A percentile compares a stretch with the other conserved stretches of the same genome.
Evolutionary conservation across 2,329 filamentous ascomycete species (phyloP).

Genomic region (Ophiostoma ulmi): DNA sequence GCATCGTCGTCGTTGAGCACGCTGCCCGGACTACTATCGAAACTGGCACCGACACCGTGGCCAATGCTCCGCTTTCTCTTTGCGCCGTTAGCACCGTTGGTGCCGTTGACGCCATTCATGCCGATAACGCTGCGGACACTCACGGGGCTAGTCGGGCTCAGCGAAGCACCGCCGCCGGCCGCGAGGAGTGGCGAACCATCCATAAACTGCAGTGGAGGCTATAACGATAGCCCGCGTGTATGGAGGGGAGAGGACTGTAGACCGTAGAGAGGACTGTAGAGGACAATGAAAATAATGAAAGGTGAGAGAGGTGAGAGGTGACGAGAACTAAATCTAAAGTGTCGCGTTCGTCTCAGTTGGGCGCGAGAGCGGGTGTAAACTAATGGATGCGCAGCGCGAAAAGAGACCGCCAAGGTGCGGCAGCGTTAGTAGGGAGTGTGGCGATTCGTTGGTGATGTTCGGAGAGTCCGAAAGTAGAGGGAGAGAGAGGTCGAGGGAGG

Average conservation of each 20-base stretch:
- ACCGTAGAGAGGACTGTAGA: not conserved
- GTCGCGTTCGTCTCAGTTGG: not conserved
- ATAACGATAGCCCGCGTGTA: conserved; percentile 13
- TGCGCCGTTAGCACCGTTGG: conserved; percentile 41
- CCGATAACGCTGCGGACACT: conserved; percentile 41
- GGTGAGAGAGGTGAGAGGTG: not conserved
- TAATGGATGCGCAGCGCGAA: conserved; percentile 4
- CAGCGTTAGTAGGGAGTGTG: not conserved
- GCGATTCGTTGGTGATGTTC: conserved; percentile 4
- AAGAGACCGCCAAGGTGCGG: not conserved
- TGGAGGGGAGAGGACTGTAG: not conserved
- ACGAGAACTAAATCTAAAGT: not conserved
- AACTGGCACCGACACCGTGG: conserved; percentile 31
- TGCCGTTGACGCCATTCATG: not conserved
- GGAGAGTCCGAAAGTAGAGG: not conserved
- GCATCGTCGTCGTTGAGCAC: conserved; percentile 55
- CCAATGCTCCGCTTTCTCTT: conserved; percentile 58
- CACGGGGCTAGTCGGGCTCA: conserved; percentile 52
- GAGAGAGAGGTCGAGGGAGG: not conserved
- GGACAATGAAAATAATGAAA: not conserved
- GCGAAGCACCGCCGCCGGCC: conserved; percentile 33
- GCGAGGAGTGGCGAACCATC: conserved; percentile 36
- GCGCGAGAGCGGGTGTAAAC: not conserved
- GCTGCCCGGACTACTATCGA: conserved; percentile 60
- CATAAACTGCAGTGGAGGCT: conserved; percentile 29